Base-by-base conservation (phyloP, 129 eudicot species). In the Saposhnikovia divaricata region DNA sequence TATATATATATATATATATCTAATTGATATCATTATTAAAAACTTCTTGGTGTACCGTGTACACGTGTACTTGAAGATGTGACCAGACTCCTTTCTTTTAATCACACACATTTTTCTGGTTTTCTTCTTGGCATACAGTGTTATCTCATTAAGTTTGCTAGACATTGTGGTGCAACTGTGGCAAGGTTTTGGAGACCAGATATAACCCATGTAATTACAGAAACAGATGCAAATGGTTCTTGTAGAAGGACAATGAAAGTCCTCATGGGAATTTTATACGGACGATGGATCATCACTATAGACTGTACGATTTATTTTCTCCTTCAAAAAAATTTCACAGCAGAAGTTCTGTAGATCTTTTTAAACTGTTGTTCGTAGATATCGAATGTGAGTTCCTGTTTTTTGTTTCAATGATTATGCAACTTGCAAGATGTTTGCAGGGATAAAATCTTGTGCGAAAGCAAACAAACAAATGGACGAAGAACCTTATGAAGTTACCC, bases 131-230 rank as follows among this genome's bases (percentile, higher is more conserved):
- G 44, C 34, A 55, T 82, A 87, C 91, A 95, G 99, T 83, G 37
- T 77, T 50, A 42, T 75, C 53, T 95, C 78, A 84, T 82, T 68
- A 81, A 92, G 44, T 92, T 92, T 81, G 97, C 96, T 59, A 82
- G 83, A 42, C 65, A 76, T 39, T 85, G 84, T 76, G 97, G 91
- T 63, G 96, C 91, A 61, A 81, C 88, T 45, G 91, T 92, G 73
- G 72, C 85, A 44, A 92, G 86, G 86, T 83, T 53, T 76, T 95
- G 93, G 91, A 89, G 81, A 65, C 86, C 93, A 40, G 81, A 83
- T 81, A 94, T 95, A 48, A 95, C 97, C 45, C 99, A 95, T 85
- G 93, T 95, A 19, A 90, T 95, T 78, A 96, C 99, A 46, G 90
- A 91, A 11, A 90, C 89, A 46, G 91, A 95, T 90, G 87, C 81